Evolutionary conservation across 106 monocot genomes (phyloP).

Genomic region (Acorus calamus): DNA sequence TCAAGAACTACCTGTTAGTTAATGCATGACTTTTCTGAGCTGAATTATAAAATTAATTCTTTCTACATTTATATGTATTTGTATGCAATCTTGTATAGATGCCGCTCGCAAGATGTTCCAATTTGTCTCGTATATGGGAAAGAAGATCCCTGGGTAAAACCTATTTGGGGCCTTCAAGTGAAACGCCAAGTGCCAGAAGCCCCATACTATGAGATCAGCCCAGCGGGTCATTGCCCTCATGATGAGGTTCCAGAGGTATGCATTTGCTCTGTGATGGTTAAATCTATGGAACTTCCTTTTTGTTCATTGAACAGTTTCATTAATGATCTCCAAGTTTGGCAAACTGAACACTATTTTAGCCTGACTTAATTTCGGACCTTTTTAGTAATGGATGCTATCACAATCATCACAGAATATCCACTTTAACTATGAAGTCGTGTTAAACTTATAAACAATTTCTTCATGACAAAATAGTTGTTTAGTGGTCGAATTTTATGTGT

Average conservation of each 20-base stretch:
- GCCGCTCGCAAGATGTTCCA: slow-evolving; percentile 49
- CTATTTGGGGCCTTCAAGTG: slow-evolving; percentile 76
- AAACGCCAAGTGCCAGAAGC: slow-evolving; percentile 65
- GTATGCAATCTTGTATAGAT: slow-evolving; percentile 23
- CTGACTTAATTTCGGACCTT: no score
- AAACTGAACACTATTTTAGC: no score
- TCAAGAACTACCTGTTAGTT: background rate
- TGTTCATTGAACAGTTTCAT: no score
- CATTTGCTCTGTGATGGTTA: background rate
- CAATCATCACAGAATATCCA: no score
- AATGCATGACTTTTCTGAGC: no score
- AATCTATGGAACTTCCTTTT: background rate
- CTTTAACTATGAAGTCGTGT: no score
- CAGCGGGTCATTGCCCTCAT: slow-evolving; percentile 92
- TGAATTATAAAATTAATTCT: background rate
- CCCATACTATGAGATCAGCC: slow-evolving; percentile 91
- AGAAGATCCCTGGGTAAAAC: slow-evolving; percentile 91
- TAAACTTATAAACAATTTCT: no score
- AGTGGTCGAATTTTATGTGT: no score
- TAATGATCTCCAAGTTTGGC: no score
- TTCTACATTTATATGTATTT: background rate
- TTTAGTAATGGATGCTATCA: no score
- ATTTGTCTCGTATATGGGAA: slow-evolving; percentile 96
- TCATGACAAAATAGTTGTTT: no score
- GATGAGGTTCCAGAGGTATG: slow-evolving; percentile 98